Evolutionary conservation across 352 stramenopile genomes (phyloP), one percentile per base, ranked within the genome.

Genomic region (Phytophthora brassicae): DNA sequence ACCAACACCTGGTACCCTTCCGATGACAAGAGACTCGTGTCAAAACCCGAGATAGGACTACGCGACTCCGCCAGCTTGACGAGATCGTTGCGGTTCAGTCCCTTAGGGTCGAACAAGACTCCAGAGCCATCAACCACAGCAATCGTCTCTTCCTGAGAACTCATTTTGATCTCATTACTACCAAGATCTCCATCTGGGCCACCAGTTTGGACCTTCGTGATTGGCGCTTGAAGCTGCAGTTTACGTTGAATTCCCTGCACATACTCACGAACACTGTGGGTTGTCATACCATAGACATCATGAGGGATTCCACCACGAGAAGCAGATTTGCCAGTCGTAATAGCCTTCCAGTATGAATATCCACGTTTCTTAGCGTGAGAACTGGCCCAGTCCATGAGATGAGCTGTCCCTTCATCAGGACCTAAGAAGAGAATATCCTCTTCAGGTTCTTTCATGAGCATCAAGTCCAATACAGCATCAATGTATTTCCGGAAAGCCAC

Each of bases 81-180:
- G 0, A 99, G 84, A 70, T 98, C 79, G 6, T 87, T 66, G 54
- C 92, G 91, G 76, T 96, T 78, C 36, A 99, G 89, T 23, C 97
- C 97, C 60, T 96, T 87, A 0, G 92, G 93, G 66, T 99, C 94
- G 79, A 97, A 97, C 1, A 97, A 82, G 67, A 97, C 96, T 47
- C 94, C 96, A 28, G 88, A 93, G 19, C 90, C 93, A 76, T 99
- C 97, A 3, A 97, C 92, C 36, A 99, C 74, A 4, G 94, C 97
- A 35, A 99, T 91, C 20, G 92, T 96, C 74, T 97, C 97, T 61
- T 99, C 96, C 41, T 97, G 84, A 33, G 86, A 70, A 41, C 98
- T 87, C 75, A 99, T 99, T 58, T 97, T 98, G 64, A 99, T 96
- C 76, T 98, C 96, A 71, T 99, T 99, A 35, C 95, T 97, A 49